phyloP scores from a whole-genome alignment of 768 basidiomycete genomes.

The Boletales sp. region DNA sequence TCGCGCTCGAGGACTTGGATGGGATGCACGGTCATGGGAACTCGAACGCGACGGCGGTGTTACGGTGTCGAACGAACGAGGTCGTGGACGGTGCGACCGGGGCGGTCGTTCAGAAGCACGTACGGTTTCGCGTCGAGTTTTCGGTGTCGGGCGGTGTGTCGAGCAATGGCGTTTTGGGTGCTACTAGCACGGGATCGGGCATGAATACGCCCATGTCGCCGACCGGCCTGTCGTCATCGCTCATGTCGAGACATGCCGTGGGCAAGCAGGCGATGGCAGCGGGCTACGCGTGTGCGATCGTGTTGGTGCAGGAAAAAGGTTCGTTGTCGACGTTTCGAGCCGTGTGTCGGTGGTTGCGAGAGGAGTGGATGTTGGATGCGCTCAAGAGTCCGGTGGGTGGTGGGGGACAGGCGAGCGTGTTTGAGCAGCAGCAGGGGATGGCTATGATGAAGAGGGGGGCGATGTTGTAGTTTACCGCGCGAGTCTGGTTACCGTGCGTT shows the following conservation, averaged over 20 bases:
- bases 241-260: conserved; percentile 24
- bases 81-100: conserved; percentile 37
- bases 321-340: conserved; percentile 82
- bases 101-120: conserved; percentile 60
- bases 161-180: too few relatives aligned
- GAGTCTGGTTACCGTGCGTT: conserved; percentile 8
- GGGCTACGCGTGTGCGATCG: conserved; percentile 60
- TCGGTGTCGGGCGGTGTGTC: conserved; percentile 16
- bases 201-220: not conserved
- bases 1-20: conserved; percentile 53
- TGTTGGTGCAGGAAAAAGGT: conserved; percentile 87
- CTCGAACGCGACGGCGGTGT: conserved; percentile 22
- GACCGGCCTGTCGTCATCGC: conserved; percentile 21
- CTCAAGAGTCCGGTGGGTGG: conserved; percentile 20
- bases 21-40: conserved; percentile 28
- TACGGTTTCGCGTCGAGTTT: conserved; percentile 85
- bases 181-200: too few relatives aligned
- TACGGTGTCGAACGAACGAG: conserved; percentile 55
- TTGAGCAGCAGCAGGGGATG: conserved; percentile 33
- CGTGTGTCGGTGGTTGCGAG: conserved; percentile 68
- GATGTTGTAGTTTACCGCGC: conserved; percentile 16
- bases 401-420: conserved; percentile 35
- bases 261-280: conserved; percentile 22
- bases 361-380: conserved; percentile 56
- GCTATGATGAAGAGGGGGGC: conserved; percentile 26